Conservation (phyloP, 176 grass and related monocot species). For the Miscanthus lutarioriparius region DNA sequence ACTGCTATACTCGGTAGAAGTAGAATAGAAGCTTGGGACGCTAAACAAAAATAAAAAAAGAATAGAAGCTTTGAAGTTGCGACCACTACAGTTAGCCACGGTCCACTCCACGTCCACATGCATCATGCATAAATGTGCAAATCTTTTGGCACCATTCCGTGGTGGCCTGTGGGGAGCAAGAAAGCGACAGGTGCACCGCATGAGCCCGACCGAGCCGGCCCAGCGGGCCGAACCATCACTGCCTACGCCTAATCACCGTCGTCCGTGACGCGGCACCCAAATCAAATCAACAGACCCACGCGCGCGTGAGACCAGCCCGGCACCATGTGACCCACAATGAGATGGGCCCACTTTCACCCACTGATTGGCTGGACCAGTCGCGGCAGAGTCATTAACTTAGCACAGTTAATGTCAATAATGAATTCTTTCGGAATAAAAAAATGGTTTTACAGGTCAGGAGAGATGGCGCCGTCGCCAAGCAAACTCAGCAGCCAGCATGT, state of each 20-base stretch:
- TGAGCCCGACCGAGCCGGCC: neutral
- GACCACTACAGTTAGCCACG: neutral
- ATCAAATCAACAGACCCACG: constrained; percentile 27
- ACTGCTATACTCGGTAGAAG: too few relatives aligned
- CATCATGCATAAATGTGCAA: neutral
- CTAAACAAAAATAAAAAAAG: too few relatives aligned
- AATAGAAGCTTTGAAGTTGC: neutral
- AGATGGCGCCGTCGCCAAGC: constrained; percentile 47
- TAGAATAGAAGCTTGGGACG: too few relatives aligned
- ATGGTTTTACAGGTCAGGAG: constrained; percentile 33
- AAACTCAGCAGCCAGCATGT: constrained; percentile 52
- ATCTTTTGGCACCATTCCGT: constrained; percentile 12
- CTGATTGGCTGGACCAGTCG: constrained; percentile 6
- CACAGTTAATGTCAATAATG: neutral
- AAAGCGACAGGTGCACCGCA: neutral
- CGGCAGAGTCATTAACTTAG: neutral
- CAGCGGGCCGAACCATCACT: constrained; percentile 18
- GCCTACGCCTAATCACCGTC: neutral
- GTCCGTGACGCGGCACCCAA: neutral
- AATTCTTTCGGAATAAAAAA: neutral
- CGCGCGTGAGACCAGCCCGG: neutral
- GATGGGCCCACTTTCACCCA: neutral
- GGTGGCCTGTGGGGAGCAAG: neutral
- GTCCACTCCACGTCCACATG: neutral
- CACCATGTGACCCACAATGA: neutral